A percentile compares a stretch with the other conserved stretches of the same genome.
These are phyloP conservation scores for Brettanomyces naardenensis DNA, from an alignment of 805 yeast genomes.

Conservation along the genomic window DNA sequence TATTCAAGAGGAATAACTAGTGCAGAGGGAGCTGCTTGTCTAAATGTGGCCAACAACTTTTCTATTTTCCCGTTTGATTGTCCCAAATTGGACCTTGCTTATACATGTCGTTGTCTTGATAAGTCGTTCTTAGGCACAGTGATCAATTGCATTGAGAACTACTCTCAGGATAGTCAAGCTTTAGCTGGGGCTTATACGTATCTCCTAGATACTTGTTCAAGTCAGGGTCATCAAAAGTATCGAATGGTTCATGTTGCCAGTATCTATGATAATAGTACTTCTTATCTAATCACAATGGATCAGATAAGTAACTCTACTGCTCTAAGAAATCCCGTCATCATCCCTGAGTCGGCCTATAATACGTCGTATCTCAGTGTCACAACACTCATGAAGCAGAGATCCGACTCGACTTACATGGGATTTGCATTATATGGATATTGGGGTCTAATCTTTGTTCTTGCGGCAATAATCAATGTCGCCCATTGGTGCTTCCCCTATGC, in stretches of 20 bases:
- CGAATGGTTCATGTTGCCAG: slow-evolving; percentile 21
- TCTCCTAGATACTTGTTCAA: slow-evolving; percentile 26
- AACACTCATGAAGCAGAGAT: slow-evolving; percentile 22
- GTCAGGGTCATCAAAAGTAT: slow-evolving; percentile 24
- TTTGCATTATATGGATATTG: slow-evolving; percentile 24
- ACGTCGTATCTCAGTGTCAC: slow-evolving; percentile 22
- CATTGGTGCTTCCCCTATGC: slow-evolving; percentile 30
- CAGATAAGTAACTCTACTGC: slow-evolving; percentile 2
- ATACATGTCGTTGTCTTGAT: slow-evolving; percentile 28
- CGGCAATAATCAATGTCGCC: slow-evolving; percentile 19
- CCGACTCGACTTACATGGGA: slow-evolving; percentile 24
- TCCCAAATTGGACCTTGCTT: slow-evolving; percentile 25
- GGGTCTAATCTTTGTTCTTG: slow-evolving; percentile 21
- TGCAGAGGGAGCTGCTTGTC: slow-evolving; percentile 30
- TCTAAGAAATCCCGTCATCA: slow-evolving; percentile 22
- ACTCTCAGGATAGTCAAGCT: slow-evolving; percentile 20
- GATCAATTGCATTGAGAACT: slow-evolving; percentile 26
- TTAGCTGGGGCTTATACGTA: slow-evolving; percentile 26
- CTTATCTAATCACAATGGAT: slow-evolving; percentile 12
- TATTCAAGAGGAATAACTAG: slow-evolving; percentile 26
- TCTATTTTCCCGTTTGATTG: slow-evolving; percentile 28
- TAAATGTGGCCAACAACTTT: slow-evolving; percentile 26
- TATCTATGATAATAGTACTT: slow-evolving; percentile 22
- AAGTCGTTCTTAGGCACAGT: slow-evolving; percentile 29
- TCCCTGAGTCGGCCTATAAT: slow-evolving; percentile 18